Conservation (phyloP, 2,329 filamentous ascomycete genomes). For the Raffaelea ambrosiae region DNA sequence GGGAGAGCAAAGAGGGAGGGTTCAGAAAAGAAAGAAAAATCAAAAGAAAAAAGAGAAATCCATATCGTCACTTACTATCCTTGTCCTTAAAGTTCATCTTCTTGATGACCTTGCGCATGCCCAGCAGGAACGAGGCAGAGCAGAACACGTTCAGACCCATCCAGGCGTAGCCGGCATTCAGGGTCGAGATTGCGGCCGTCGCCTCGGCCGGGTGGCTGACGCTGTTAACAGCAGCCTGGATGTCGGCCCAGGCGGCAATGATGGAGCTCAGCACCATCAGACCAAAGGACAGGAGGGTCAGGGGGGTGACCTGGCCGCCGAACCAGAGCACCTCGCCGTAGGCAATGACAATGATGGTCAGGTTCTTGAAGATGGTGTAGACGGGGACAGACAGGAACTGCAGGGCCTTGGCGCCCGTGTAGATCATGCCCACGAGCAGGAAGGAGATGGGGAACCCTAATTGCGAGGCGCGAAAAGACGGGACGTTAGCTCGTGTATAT, state of each 20-base stretch:
- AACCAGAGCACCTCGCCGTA: slow-evolving; percentile 99
- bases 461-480: neutral
- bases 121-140: slow-evolving; percentile 79
- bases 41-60: neutral
- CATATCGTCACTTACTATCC: slow-evolving; percentile 95
- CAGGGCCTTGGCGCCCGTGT: slow-evolving; percentile 90
- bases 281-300: slow-evolving; percentile 87
- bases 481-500: too few relatives aligned
- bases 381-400: slow-evolving; percentile 96
- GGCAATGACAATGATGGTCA: slow-evolving; percentile 97
- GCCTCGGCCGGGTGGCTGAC: slow-evolving; percentile 50
- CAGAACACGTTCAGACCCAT: slow-evolving; percentile 97
- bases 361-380: slow-evolving; percentile 99
- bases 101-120: slow-evolving; percentile 98
- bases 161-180: slow-evolving; percentile 95
- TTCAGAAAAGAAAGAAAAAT: neutral
- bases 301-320: slow-evolving; percentile 78
- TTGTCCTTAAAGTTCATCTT: slow-evolving; percentile 99
- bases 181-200: slow-evolving; percentile 69
- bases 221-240: slow-evolving; percentile 70
- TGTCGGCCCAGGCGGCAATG: slow-evolving; percentile 95
- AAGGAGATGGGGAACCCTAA: slow-evolving; percentile 93
- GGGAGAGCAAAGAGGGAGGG: too few relatives aligned
- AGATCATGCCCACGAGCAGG: slow-evolving; percentile 97
- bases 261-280: slow-evolving; percentile 94